phyloP scores from a whole-genome alignment of 306 rosid species.

The Corylus avellana region DNA sequence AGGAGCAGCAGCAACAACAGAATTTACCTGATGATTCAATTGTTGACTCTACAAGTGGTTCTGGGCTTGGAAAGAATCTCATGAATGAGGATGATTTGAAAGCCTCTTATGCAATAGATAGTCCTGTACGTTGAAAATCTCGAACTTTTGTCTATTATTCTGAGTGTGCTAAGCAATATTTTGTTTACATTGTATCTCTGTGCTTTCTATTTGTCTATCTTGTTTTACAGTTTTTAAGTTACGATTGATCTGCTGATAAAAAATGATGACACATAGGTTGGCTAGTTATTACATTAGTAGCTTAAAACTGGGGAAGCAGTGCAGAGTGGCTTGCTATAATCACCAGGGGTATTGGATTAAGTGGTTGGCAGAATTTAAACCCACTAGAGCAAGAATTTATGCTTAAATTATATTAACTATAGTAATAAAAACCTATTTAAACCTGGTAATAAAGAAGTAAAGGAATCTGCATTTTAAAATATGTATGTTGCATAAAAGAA shows the following conservation, averaged over 20 bases:
- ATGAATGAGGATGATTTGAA: constrained; percentile 82
- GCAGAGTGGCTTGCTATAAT: neutral
- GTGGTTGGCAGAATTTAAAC: neutral
- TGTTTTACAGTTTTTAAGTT: neutral
- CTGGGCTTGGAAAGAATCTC: constrained; percentile 74
- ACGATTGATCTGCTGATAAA: neutral
- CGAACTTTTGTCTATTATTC: constrained; percentile 5
- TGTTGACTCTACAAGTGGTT: constrained; percentile 51
- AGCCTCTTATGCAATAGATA: constrained; percentile 58
- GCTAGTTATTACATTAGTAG: neutral
- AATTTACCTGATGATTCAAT: constrained; percentile 65
- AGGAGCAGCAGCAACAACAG: constrained; percentile 80
- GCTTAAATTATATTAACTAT: neutral
- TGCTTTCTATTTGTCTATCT: neutral
- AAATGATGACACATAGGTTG: neutral
- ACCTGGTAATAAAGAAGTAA: neutral
- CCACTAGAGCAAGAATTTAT: neutral
- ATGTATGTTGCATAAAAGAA: neutral
- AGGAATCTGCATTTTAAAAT: neutral
- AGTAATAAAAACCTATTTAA: neutral
- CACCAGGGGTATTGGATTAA: neutral
- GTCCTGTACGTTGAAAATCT: constrained; percentile 57
- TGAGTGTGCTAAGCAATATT: constrained; percentile 4
- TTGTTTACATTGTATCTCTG: neutral
- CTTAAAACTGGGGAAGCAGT: neutral